phyloP scores from a whole-genome alignment of 768 basidiomycete genomes.

The Tephrocybe sp. region DNA sequence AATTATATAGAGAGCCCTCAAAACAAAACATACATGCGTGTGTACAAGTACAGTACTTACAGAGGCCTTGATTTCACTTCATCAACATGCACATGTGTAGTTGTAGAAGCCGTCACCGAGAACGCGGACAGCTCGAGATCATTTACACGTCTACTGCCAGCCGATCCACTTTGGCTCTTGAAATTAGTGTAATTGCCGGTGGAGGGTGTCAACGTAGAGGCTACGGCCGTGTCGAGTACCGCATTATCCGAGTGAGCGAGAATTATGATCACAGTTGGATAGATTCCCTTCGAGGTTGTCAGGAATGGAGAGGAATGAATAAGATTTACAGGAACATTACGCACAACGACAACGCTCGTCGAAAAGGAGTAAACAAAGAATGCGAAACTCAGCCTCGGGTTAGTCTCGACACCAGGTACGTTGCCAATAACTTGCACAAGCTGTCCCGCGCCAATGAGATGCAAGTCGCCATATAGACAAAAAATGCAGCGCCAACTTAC shows the following conservation, averaged over 20 bases:
- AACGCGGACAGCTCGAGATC: neutral
- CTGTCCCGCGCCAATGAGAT: neutral
- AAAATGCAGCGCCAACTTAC: neutral
- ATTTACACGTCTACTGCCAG: neutral
- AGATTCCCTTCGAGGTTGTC: constrained; percentile 6
- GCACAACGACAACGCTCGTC: constrained; percentile 11
- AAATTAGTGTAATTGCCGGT: neutral
- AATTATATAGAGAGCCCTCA: neutral
- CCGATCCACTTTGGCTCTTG: neutral
- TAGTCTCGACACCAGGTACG: neutral
- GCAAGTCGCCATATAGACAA: neutral
- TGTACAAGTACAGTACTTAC: neutral
- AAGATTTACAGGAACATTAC: neutral
- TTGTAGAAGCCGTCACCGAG: neutral
- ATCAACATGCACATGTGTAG: neutral
- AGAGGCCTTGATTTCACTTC: neutral
- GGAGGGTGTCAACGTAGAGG: constrained; percentile 6
- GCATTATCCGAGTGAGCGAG: constrained; percentile 10
- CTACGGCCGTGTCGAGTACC: constrained; percentile 7
- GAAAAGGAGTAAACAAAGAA: constrained; percentile 9
- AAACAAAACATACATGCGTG: neutral
- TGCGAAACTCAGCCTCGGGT: constrained; percentile 2
- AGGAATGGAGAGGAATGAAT: neutral
- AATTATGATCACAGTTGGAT: constrained; percentile 9
- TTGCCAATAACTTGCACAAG: constrained; percentile 10